Base-by-base conservation (phyloP, 2,329 filamentous ascomycete species). In the Aureobasidium sp. region DNA sequence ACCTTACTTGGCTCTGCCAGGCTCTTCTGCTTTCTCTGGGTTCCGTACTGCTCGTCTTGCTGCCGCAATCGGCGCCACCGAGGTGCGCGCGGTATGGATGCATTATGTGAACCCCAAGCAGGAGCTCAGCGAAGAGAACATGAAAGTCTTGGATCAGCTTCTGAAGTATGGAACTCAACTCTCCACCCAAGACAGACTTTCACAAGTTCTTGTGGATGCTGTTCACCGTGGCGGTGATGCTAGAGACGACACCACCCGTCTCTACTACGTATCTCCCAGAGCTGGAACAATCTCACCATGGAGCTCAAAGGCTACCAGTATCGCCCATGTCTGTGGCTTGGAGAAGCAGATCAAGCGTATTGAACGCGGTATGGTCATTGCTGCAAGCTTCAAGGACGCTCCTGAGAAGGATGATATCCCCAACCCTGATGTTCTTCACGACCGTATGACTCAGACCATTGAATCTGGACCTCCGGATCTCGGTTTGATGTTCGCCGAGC, bases 261-360 rank as follows among this genome's bases (percentile, higher is more conserved):
- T 86, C 65, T 83, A 89, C 72, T 90, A 91, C 72, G 82, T 96
- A 63, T 86, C 83, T 50, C 93, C 93, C 25, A 85, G 93, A 67
- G 89, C 89, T 21, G 85, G 85, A 69, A 92, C 85, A 2, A 86
- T 96, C 67, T 97, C 92, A 44, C 94, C 94, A 72, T 99, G 94
- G 94, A 97, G 91, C 76, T 96, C 92, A 62, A 92, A 97, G 75
- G 93, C 92, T 32, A 96, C 93, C 50, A 93, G 86, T 72, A 97
- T 97, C 73, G 89, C 93, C 59, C 86, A 94, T 67, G 93, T 97
- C 36, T 97, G 93, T 72, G 92, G 90, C 30, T 79, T 97, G 63
- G 84, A 86, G 67, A 78, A 82, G 45, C 82, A 88, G 34, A 83
- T 87, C 52, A 81, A 87, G 71, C 87, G 93, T 62, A 89, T 97